Base-by-base conservation (phyloP, 1,139 yeast genomes). In the Hansenula lynferdii region DNA sequence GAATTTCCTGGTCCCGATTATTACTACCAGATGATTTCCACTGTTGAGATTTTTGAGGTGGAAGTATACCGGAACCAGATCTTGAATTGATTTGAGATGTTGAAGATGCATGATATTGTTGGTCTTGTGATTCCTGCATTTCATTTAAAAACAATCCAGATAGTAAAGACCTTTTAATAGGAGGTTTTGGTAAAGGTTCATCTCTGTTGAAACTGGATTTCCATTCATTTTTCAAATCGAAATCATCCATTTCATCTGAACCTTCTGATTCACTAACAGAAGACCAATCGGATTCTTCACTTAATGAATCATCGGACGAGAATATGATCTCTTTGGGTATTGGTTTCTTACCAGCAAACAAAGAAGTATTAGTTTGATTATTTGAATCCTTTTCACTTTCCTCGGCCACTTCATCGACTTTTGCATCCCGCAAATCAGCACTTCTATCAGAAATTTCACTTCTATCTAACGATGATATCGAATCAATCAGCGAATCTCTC, bases 71-170 rank as follows among this genome's bases (percentile, higher is more conserved):
- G 14, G 32, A 29, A 8, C 25, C 14, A 14, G 23, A 20, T 14
- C 24, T 20, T 20, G 32, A 29, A 20, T 25, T 16, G 15, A 22
- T 6, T 18, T 34, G 12, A 21, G 43, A 35, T 18, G 35, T 19
- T 14, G 44, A 11, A 42, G 15, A 15, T 28, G 14, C 50, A 17
- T 50, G 54, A 36, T 47, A 10, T n/a, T 34, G 43, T 20, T 29
- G 34, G 31, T 11, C n/a, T n/a, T 39, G 41, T 8, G 42, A 43
- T 6, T 42, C 38, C 16, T 43, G 50, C 69, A 73, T 55, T 43
- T 72, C 74, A 55, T 72, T 77, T 31, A 81, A 61, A 52, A 85
- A 84, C 41, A 86, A 58, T 0, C 94, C 90, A 12, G 92, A 82
- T 23, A 86, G 64, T 34, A 85, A 63, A 9, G 95, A 84, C 38